Conservation (phyloP, 2,329 filamentous ascomycete species). For the Drechslerella dactyloides region DNA sequence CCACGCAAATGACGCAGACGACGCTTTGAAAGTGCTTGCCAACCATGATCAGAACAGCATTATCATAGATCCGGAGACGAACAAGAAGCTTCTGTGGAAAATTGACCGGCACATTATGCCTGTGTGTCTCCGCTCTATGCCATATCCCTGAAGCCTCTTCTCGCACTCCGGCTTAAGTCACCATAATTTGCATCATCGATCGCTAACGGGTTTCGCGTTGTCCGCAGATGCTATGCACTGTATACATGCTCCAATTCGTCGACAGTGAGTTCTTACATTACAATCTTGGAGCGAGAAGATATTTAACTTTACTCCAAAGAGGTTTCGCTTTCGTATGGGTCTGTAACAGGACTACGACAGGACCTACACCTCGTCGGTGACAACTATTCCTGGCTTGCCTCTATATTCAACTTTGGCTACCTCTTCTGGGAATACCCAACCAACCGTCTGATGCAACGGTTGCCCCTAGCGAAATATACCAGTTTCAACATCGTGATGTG, state of each 20-base stretch:
- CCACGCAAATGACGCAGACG: slow-evolving; percentile 59
- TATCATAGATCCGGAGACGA: slow-evolving; percentile 58
- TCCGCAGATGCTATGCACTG: slow-evolving; percentile 62
- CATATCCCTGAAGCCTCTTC: neutral
- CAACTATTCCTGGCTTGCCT: slow-evolving; percentile 63
- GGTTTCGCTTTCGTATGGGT: slow-evolving; percentile 63
- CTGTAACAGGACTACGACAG: slow-evolving; percentile 62
- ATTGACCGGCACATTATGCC: slow-evolving; percentile 62
- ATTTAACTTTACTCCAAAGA: slow-evolving; percentile 55
- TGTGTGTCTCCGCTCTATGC: slow-evolving; percentile 46
- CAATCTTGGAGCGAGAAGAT: neutral
- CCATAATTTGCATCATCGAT: no score
- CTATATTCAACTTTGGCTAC: slow-evolving; percentile 57
- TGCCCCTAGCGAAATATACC: slow-evolving; percentile 70
- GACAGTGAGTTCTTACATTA: slow-evolving; percentile 58
- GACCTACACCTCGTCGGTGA: slow-evolving; percentile 59
- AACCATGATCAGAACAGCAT: slow-evolving; percentile 58
- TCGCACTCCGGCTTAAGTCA: no score
- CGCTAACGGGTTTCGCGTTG: slow-evolving; percentile 16
- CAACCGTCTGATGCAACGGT: slow-evolving; percentile 65
- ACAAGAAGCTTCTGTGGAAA: slow-evolving; percentile 60
- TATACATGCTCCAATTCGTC: slow-evolving; percentile 67
- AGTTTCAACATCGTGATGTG: slow-evolving; percentile 68
- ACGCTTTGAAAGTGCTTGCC: slow-evolving; percentile 59
- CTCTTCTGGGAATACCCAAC: slow-evolving; percentile 67